Conservation (phyloP, 1,139 yeast genomes). For the Chernovozyma sophiae-reginae region DNA sequence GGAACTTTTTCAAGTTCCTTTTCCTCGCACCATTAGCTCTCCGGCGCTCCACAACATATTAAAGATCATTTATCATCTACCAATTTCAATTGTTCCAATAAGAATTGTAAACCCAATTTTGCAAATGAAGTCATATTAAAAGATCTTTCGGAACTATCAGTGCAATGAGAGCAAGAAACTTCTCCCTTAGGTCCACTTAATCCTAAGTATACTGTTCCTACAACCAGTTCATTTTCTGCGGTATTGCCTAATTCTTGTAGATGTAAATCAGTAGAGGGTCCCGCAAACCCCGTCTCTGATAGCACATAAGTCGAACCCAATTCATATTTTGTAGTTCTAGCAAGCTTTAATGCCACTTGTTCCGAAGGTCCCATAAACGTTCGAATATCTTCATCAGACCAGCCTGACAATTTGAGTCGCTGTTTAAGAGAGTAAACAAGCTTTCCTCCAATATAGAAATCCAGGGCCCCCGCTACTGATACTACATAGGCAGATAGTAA, state of each 20-base stretch:
- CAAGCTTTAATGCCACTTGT: conserved; percentile 68
- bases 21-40: too few species aligned
- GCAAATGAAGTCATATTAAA: conserved; percentile 77
- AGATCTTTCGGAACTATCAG: conserved; percentile 50
- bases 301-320: conserved; percentile 78
- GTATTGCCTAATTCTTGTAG: conserved; percentile 16
- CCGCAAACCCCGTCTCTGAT: conserved; percentile 87
- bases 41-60: too few species aligned
- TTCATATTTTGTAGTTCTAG: conserved; percentile 74
- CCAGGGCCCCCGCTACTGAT: conserved; percentile 80
- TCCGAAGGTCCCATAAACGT: conserved; percentile 80
- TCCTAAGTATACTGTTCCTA: conserved; percentile 72
- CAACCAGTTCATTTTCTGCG: conserved; percentile 22
- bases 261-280: conserved; percentile 55
- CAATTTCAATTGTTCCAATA: conserved; percentile 38
- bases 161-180: conserved; percentile 42
- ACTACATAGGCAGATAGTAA: conserved; percentile 74
- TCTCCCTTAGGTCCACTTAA: conserved; percentile 65
- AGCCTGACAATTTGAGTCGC: conserved; percentile 70
- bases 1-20: too few species aligned
- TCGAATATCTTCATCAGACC: conserved; percentile 66
- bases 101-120: conserved; percentile 55
- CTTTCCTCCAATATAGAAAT: conserved; percentile 80
- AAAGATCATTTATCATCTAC: background rate
- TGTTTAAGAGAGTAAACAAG: conserved; percentile 74